phyloP scores from a whole-genome alignment of 1,139 yeast genomes.

The Candida anutae region DNA sequence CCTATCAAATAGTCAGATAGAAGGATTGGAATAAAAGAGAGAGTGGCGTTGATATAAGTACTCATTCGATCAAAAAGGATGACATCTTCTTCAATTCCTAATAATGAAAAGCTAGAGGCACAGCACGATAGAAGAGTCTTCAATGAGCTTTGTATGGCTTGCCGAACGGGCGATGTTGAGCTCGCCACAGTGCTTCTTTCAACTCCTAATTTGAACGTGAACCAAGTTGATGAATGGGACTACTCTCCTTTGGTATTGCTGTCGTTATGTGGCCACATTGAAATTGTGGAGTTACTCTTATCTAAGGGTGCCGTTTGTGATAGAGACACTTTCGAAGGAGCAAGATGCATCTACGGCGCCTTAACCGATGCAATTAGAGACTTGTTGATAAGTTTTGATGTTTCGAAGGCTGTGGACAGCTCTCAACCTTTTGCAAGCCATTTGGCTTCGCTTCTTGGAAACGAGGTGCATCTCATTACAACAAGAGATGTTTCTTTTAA shows the following conservation, averaged over 20 bases:
- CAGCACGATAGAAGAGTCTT: no score
- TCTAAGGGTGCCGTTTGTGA: slow-evolving; percentile 68
- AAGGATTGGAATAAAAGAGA: no score
- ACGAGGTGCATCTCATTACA: slow-evolving; percentile 15
- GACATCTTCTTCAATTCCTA: no score
- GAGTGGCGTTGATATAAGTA: no score
- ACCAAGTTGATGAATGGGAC: slow-evolving; percentile 65
- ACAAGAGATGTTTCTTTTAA: slow-evolving; percentile 32
- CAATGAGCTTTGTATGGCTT: slow-evolving; percentile 51
- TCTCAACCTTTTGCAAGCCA: slow-evolving; percentile 74
- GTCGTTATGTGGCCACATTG: slow-evolving; percentile 66
- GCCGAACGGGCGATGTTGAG: slow-evolving; percentile 62
- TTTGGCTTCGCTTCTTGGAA: slow-evolving; percentile 42
- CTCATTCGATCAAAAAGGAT: no score
- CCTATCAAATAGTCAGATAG: no score
- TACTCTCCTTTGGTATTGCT: slow-evolving; percentile 69
- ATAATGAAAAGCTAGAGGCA: no score
- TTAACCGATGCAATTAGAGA: slow-evolving; percentile 58
- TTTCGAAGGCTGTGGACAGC: slow-evolving; percentile 60
- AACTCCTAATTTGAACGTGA: slow-evolving; percentile 49
- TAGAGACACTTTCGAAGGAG: slow-evolving; percentile 74
- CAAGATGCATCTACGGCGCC: slow-evolving; percentile 74
- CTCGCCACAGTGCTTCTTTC: slow-evolving; percentile 49
- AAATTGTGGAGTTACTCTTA: slow-evolving; percentile 51
- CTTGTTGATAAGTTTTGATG: slow-evolving; percentile 51